Conservation (phyloP, 306 rosid genomes). For the Castanopsis chinensis region DNA sequence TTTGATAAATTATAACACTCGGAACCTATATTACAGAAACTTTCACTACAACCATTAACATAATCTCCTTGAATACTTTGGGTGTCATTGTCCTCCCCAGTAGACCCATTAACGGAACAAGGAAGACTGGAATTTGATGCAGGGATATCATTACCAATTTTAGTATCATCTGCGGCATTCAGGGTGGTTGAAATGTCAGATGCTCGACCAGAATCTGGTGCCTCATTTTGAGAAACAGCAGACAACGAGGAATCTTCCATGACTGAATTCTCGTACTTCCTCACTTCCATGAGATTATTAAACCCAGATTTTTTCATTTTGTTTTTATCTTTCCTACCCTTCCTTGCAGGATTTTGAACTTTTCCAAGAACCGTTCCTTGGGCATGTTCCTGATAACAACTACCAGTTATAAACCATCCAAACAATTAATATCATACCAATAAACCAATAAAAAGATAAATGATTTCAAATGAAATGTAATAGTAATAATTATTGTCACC, state of each 20-base stretch:
- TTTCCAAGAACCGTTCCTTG: slow-evolving; percentile 42
- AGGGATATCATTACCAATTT: slow-evolving; percentile 35
- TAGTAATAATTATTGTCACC: slow-evolving; percentile 35
- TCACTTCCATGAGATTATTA: slow-evolving; percentile 30
- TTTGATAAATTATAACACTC: slow-evolving; percentile 33
- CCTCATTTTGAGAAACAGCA: slow-evolving; percentile 43
- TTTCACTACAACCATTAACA: slow-evolving; percentile 34
- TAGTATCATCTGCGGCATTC: slow-evolving; percentile 32
- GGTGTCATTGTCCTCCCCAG: slow-evolving; percentile 29
- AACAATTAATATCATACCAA: slow-evolving; percentile 26
- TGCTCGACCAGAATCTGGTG: slow-evolving; percentile 24
- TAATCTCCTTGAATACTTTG: slow-evolving; percentile 37
- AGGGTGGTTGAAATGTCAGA: slow-evolving; percentile 37
- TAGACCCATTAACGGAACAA: slow-evolving; percentile 35
- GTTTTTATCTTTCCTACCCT: slow-evolving; percentile 59
- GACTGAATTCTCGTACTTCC: slow-evolving; percentile 32
- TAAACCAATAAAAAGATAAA: slow-evolving; percentile 37
- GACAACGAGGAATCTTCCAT: slow-evolving; percentile 42
- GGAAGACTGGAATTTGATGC: slow-evolving; percentile 41
- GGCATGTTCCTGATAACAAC: slow-evolving; percentile 63
- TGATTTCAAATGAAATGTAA: slow-evolving; percentile 16
- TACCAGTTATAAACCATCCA: slow-evolving; percentile 49
- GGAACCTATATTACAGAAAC: slow-evolving; percentile 24
- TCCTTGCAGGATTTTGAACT: slow-evolving; percentile 56
- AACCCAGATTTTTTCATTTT: slow-evolving; percentile 44